These are phyloP conservation scores for Leishmania tropica DNA, from an alignment of 208 protist genomes.

Conservation along the genomic window DNA sequence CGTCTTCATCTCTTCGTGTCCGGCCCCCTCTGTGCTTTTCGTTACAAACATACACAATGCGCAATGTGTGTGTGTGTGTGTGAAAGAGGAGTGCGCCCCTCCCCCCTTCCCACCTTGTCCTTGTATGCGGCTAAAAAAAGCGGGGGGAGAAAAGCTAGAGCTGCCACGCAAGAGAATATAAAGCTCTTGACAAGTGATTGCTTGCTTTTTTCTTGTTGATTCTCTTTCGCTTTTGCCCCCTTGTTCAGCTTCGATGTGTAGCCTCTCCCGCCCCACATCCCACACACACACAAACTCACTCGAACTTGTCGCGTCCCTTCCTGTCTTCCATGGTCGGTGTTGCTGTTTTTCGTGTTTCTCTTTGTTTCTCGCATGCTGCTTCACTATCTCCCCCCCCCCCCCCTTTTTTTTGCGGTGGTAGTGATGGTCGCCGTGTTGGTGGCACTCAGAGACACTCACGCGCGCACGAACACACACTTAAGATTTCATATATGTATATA, in stretches of 20 bases:
- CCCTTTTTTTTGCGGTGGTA: not conserved
- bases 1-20: not conserved
- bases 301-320: not conserved
- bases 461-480: not conserved
- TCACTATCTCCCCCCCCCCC: not conserved
- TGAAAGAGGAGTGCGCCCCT: not conserved
- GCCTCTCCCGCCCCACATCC: not conserved
- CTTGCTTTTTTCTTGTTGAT: not conserved
- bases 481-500: not conserved
- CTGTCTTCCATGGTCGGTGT: not conserved
- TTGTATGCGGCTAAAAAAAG: not conserved
- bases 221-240: not conserved
- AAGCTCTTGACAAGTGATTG: not conserved
- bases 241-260: not conserved
- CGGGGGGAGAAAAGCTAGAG: not conserved
- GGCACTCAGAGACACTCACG: not conserved
- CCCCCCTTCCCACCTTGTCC: not conserved
- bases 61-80: not conserved
- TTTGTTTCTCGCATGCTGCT: not conserved
- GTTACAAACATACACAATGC: not conserved
- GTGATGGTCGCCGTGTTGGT: not conserved
- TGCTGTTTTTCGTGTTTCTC: not conserved
- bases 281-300: not conserved
- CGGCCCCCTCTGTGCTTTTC: not conserved
- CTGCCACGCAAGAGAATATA: not conserved